Evolutionary conservation across 768 basidiomycete species (phyloP).

Genomic region (Mycena galericulata): DNA sequence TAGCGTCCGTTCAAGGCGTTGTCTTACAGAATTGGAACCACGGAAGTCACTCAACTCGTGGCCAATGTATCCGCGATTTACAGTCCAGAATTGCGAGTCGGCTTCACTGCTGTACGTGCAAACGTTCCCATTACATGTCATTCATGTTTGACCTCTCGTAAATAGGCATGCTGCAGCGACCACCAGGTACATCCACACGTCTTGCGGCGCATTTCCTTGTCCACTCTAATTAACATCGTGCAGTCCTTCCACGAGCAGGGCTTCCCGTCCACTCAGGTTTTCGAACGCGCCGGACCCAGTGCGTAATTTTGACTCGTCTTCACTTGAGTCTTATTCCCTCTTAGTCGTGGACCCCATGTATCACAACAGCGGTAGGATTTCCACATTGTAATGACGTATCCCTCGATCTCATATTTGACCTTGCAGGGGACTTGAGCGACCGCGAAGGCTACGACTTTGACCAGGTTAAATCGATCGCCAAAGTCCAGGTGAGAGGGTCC

Average conservation of each 20-base stretch:
- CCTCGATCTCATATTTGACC: slow-evolving; percentile 3
- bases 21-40: slow-evolving; percentile 75
- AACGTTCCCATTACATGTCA: background rate
- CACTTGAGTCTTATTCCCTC: slow-evolving; percentile 14
- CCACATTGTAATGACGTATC: slow-evolving; percentile 3
- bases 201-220: background rate
- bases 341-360: slow-evolving; percentile 91
- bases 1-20: background rate
- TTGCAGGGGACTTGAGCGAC: slow-evolving; percentile 79
- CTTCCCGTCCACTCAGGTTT: slow-evolving; percentile 88
- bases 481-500: slow-evolving; percentile 86
- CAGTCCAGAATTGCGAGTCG: slow-evolving; percentile 81
- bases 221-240: slow-evolving; percentile 1
- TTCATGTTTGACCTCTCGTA: slow-evolving; percentile 2
- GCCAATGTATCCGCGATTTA: slow-evolving; percentile 83
- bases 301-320: slow-evolving; percentile 37
- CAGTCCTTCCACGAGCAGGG: slow-evolving; percentile 87
- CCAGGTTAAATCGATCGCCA: slow-evolving; percentile 86
- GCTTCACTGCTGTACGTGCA: slow-evolving; percentile 66
- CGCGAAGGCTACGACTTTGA: slow-evolving; percentile 86
- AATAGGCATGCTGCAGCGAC: slow-evolving; percentile 89
- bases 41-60: slow-evolving; percentile 81
- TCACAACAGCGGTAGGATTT: slow-evolving; percentile 76
- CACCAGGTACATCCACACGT: slow-evolving; percentile 80
- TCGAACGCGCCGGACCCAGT: slow-evolving; percentile 87